Conservation (phyloP, 768 basidiomycete genomes). For the Kwoniella sp. region DNA sequence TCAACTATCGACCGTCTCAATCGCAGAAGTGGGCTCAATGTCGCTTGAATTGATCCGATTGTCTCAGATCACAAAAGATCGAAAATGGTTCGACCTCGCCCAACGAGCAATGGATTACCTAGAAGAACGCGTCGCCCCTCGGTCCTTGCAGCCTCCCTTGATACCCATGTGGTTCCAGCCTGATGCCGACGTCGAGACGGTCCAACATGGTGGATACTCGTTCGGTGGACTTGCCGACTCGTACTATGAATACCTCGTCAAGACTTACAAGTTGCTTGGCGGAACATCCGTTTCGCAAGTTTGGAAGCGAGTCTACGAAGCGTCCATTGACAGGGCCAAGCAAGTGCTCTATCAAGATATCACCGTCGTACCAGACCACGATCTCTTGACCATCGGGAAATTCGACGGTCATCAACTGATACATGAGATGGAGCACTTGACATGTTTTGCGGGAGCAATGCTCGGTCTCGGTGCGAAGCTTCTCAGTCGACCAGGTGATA, state of each 20-base stretch:
- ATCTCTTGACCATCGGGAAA: constrained; percentile 41
- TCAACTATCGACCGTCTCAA: constrained; percentile 34
- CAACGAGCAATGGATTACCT: constrained; percentile 56
- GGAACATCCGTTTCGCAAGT: constrained; percentile 41
- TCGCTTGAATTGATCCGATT: constrained; percentile 57
- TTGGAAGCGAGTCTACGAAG: constrained; percentile 54
- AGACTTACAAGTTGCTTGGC: constrained; percentile 56
- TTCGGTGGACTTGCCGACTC: constrained; percentile 56
- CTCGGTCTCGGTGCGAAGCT: constrained; percentile 57
- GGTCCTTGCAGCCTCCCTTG: constrained; percentile 40
- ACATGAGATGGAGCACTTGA: constrained; percentile 49
- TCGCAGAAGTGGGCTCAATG: constrained; percentile 57
- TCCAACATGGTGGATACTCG: constrained; percentile 49
- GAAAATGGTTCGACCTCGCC: constrained; percentile 55
- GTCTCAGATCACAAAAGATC: constrained; percentile 55
- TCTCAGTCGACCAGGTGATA: constrained; percentile 53
- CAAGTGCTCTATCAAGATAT: constrained; percentile 51
- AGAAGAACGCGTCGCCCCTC: constrained; percentile 44
- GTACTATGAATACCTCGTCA: constrained; percentile 59
- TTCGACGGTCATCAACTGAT: constrained; percentile 30
- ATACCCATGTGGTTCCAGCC: constrained; percentile 53
- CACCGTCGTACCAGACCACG: constrained; percentile 45
- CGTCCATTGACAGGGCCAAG: constrained; percentile 53
- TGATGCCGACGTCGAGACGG: constrained; percentile 15
- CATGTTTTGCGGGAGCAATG: constrained; percentile 59